A percentile compares a stretch with the other conserved stretches of the same genome.
These are phyloP conservation scores for button mushroom (Agaricus bisporus) DNA, from an alignment of 768 basidiomycete species.

Conservation along the genomic window DNA sequence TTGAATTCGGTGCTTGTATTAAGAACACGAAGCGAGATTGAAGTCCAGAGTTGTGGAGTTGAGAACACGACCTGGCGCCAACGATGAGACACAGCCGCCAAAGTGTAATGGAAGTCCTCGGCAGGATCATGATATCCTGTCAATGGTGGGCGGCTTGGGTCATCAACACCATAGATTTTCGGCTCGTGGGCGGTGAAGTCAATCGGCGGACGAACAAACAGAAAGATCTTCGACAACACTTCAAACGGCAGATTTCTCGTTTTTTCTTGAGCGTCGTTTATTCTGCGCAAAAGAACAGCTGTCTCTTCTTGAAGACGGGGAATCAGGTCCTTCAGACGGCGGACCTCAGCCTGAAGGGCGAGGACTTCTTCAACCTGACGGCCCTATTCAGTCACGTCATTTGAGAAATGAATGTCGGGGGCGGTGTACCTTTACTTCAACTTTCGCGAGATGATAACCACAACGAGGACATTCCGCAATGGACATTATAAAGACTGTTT, in stretches of 20 bases:
- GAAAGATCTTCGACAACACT: background rate
- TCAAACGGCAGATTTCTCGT: background rate
- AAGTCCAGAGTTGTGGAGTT: conserved; percentile 3
- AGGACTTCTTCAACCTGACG: no score
- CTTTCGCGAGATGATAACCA: no score
- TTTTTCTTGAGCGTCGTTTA: background rate
- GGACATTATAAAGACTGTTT: no score
- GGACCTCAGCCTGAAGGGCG: no score
- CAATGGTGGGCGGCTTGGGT: background rate
- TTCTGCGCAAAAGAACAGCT: background rate
- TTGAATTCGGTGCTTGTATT: background rate
- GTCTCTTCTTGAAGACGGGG: no score
- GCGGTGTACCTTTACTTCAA: no score
- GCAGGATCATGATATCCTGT: no score
- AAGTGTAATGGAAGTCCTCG: background rate
- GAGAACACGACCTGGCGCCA: background rate
- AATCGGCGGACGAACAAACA: background rate
- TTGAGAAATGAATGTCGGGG: no score
- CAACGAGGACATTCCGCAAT: no score
- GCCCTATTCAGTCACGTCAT: no score
- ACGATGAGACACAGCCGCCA: background rate
- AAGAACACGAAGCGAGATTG: background rate
- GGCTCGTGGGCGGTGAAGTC: background rate
- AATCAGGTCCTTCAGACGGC: no score
- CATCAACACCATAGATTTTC: background rate